Conservation (phyloP, 768 basidiomycete species). For the Pisolithus microcarpus region DNA sequence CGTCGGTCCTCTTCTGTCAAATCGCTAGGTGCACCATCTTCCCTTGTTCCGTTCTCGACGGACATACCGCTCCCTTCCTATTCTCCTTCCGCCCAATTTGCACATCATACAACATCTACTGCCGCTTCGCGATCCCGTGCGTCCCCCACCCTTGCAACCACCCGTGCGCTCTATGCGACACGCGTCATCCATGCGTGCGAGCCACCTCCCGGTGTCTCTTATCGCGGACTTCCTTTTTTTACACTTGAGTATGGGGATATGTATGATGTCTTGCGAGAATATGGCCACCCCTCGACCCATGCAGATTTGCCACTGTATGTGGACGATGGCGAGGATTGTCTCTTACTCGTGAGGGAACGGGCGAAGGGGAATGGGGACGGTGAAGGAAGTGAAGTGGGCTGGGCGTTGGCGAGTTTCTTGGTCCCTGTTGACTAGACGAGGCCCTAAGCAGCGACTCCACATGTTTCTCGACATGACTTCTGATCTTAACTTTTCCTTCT, state of each 20-base stretch:
- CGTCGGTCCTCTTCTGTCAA: constrained; percentile 29
- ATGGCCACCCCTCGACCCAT: constrained; percentile 72
- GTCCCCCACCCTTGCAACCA: constrained; percentile 20
- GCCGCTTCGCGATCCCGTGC: constrained; percentile 13
- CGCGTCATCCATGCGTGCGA: constrained; percentile 61
- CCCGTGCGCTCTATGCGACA: constrained; percentile 56
- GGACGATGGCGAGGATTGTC: constrained; percentile 70
- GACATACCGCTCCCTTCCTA: constrained; percentile 19
- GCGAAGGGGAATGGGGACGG: constrained; percentile 16
- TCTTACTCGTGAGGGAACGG: constrained; percentile 60
- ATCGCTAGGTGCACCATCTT: constrained; percentile 26
- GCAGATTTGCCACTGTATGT: constrained; percentile 69
- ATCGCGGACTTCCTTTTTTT: constrained; percentile 75
- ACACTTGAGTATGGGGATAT: constrained; percentile 53
- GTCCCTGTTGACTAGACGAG: constrained; percentile 42
- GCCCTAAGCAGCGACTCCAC: not conserved
- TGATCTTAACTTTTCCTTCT: not conserved
- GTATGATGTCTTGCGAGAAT: constrained; percentile 65
- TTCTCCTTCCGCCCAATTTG: constrained; percentile 14
- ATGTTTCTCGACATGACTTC: not conserved
- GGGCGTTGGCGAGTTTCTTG: constrained; percentile 79
- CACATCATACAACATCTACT: constrained; percentile 6
- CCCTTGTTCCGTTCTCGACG: constrained; percentile 16
- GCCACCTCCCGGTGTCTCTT: constrained; percentile 56
- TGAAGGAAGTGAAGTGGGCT: constrained; percentile 49